A percentile compares a stretch with the other conserved stretches of the same genome.
These are phyloP conservation scores for Inga leiocalycina DNA, from an alignment of 306 rosid species.

Conservation along the genomic window DNA sequence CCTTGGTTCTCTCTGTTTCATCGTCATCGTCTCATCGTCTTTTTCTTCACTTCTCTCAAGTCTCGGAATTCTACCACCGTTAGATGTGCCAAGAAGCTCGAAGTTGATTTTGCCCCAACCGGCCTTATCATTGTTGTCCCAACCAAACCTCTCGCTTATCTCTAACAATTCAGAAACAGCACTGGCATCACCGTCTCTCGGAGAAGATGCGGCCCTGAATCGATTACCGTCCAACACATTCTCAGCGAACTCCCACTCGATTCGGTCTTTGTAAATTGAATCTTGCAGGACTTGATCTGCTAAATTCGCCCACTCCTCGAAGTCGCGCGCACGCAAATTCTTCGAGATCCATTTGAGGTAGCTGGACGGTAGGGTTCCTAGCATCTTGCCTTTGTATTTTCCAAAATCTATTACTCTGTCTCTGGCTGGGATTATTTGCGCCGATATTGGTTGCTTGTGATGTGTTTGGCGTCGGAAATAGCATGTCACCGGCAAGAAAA, in stretches of 20 bases:
- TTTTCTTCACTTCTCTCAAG: background rate
- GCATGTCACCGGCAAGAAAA: conserved; percentile 12
- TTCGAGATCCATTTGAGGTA: conserved; percentile 73
- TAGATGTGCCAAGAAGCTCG: conserved; percentile 69
- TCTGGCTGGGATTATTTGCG: conserved; percentile 34
- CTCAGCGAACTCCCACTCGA: conserved; percentile 66
- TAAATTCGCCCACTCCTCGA: conserved; percentile 57
- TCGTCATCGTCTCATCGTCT: background rate
- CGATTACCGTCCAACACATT: conserved; percentile 35
- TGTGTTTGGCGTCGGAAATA: conserved; percentile 36
- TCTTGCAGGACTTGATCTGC: conserved; percentile 73
- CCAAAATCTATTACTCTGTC: conserved; percentile 66
- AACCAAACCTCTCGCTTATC: conserved; percentile 61
- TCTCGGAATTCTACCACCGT: conserved; percentile 63
- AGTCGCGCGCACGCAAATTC: conserved; percentile 52
- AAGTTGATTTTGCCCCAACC: conserved; percentile 61
- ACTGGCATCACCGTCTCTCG: background rate
- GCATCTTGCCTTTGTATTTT: conserved; percentile 68
- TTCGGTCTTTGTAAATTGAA: conserved; percentile 59
- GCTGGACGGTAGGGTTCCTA: conserved; percentile 63
- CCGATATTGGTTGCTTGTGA: background rate
- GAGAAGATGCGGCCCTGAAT: background rate
- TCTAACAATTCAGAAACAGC: conserved; percentile 45
- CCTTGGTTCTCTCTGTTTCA: no score
- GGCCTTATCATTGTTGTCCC: conserved; percentile 59